A percentile compares a stretch with the other conserved stretches of the same genome.
Conservation (phyloP, 495 filamentous ascomycete genomes). For the Bacidia gigantensis region DNA sequence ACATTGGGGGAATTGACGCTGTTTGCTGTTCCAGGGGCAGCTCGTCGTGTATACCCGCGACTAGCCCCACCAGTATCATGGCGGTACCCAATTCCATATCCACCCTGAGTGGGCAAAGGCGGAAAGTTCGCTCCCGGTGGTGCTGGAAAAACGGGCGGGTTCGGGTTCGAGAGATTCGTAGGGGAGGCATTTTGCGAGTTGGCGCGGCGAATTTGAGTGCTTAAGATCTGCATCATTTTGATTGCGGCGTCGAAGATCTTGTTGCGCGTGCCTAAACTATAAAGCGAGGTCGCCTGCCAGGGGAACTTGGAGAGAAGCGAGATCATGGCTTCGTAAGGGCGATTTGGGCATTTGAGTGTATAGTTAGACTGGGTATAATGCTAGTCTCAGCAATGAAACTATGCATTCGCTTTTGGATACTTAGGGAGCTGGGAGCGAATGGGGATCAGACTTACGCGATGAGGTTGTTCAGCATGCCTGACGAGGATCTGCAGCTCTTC, state of each 20-base stretch:
- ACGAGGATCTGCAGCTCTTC: conserved; percentile 57
- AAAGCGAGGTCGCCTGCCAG: conserved; percentile 47
- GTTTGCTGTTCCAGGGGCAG: not conserved
- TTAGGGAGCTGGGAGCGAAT: not conserved
- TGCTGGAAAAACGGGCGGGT: not conserved
- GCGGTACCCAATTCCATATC: not conserved
- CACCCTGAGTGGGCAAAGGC: not conserved
- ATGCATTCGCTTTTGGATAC: too few species aligned
- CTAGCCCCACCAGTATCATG: not conserved
- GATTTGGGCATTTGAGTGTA: conserved; percentile 49
- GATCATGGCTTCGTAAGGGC: conserved; percentile 62
- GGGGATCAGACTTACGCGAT: conserved; percentile 42
- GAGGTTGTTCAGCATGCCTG: conserved; percentile 53
- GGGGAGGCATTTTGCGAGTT: conserved; percentile 17
- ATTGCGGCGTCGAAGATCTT: conserved; percentile 38
- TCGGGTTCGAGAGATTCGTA: too few species aligned
- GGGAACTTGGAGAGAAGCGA: conserved; percentile 65
- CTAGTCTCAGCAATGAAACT: too few species aligned
- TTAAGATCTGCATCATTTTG: conserved; percentile 34
- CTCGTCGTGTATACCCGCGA: too few species aligned
- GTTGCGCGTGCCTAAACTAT: conserved; percentile 52
- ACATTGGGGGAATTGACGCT: conserved; percentile 29
- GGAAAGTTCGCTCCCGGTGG: not conserved
- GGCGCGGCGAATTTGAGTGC: conserved; percentile 23
- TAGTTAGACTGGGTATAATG: conserved; percentile 57